Evolutionary conservation across 164 flowering plant genomes (phyloP), one percentile per base, ranked within the genome.

Genomic region (Houttuynia cordata): DNA sequence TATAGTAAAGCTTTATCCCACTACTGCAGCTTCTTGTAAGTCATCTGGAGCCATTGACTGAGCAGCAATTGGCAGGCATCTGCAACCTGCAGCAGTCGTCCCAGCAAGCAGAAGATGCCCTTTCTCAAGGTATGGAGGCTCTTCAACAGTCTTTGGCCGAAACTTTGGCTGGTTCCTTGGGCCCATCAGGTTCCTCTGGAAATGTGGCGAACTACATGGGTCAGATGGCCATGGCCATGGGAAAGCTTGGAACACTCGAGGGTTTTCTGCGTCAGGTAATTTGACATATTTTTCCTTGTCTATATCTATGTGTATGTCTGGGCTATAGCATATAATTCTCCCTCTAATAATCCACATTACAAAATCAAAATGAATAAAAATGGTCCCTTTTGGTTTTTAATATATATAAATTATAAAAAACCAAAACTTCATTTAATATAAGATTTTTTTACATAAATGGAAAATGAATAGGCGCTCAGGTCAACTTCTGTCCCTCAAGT

Each of bases 201-300:
- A 79, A 84, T 66, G 90, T 88, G 34, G 92, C 96, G 19, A 84
- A 82, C 69, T 88, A 88, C 65, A 88, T 88, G 92, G 96, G 96
- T 61, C 96, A 88, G 68, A 88, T 88, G 96, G 91, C 96, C 37
- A 83, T 85, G 86, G 96, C 96, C 52, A 88, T 88, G 96, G 92
- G 96, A 30, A 88, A 88, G 70, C 79, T 85, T 37, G 88, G 84
- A 60, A 84, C 96, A 39, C 88, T 88, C 14, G 92, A 88, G 70
- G 82, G 82, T 19, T 88, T 88, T 61, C 76, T 88, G 39, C 83
- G 76, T 45, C 93, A 88, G 93, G 96, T 88, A 30, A 30, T 30
- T 30, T 70, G 22, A n/a, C 22, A 12, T 54, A 24, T 41, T 23
- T 7, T 10, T 39, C 7, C n/a, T n/a, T n/a, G n/a, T n/a, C n/a